Evolutionary conservation across 1,284 basidiomycete species (phyloP).

Genomic region (Pholiota adiposa): DNA sequence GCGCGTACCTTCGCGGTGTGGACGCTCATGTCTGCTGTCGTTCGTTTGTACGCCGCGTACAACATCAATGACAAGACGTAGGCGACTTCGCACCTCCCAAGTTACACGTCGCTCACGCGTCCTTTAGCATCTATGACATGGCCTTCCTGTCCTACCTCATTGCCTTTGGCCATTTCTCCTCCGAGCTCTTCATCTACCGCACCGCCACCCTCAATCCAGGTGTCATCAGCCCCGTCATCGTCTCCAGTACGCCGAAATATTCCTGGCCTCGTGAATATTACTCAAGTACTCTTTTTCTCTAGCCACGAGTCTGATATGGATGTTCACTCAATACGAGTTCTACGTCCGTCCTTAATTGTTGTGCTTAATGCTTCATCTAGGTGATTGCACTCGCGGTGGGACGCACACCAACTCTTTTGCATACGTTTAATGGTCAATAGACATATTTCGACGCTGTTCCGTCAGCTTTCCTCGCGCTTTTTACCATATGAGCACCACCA

Average conservation of each 20-base stretch:
- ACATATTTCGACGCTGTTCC: not conserved
- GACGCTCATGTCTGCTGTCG: conserved; percentile 83
- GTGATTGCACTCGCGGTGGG: not conserved
- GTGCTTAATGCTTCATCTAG: not conserved
- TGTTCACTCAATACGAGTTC: conserved; percentile 70
- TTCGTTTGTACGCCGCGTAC: conserved; percentile 87
- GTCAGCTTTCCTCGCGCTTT: not conserved
- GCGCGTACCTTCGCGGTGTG: conserved; percentile 88
- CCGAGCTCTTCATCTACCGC: conserved; percentile 85
- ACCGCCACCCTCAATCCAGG: conserved; percentile 72
- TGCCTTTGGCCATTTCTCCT: conserved; percentile 88
- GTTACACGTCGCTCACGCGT: conserved; percentile 12
- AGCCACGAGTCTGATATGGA: conserved; percentile 81
- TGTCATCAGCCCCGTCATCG: conserved; percentile 80
- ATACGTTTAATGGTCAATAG: not conserved
- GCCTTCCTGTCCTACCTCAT: conserved; percentile 87
- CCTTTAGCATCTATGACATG: conserved; percentile 85
- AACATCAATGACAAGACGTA: conserved; percentile 82
- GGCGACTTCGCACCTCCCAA: conserved; percentile 33
- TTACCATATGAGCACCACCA: too few relatives aligned
- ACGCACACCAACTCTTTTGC: too few relatives aligned
- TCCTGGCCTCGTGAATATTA: not conserved
- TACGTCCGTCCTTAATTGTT: conserved; percentile 27
- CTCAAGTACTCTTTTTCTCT: conserved; percentile 11
- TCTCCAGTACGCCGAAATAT: conserved; percentile 73